Percentiles rank a stretch among this genome's conserved stretches.
Conservation (phyloP, 1,284 basidiomycete genomes). For the Fomitiporia mediterranea region DNA sequence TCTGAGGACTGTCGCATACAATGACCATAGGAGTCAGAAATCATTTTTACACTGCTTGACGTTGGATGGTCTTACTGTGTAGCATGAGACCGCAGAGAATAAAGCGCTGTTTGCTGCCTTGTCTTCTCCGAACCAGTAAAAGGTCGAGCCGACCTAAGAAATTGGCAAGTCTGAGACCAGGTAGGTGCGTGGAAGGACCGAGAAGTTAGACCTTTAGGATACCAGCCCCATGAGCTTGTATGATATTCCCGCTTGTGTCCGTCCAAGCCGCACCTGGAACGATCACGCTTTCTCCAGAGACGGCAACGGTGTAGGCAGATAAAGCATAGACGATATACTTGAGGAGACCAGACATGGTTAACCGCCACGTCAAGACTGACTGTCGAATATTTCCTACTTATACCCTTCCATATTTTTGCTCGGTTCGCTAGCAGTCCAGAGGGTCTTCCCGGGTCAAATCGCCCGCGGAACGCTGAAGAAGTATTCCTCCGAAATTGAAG, state of each 20-base stretch:
- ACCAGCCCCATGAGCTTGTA: constrained; percentile 61
- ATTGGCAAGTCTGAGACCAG: too few relatives aligned
- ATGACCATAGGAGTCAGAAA: constrained; percentile 8
- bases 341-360: not conserved
- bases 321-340: constrained; percentile 1
- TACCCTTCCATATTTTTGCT: not conserved
- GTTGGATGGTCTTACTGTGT: constrained; percentile 35
- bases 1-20: constrained; percentile 41
- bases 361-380: not conserved
- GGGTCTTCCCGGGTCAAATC: too few relatives aligned
- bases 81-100: constrained; percentile 59
- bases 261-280: constrained; percentile 62
- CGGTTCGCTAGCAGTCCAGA: too few relatives aligned
- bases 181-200: not conserved
- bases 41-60: not conserved
- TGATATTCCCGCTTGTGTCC: constrained; percentile 57
- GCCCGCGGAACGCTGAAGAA: too few relatives aligned
- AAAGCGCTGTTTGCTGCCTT: constrained; percentile 51
- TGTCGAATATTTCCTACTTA: not conserved
- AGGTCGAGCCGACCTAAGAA: constrained; percentile 47
- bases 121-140: constrained; percentile 65
- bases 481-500: too few relatives aligned
- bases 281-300: constrained; percentile 35
- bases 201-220: constrained; percentile 43
- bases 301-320: not conserved